These are phyloP conservation scores for Naegleria fowleri DNA, from an alignment of 208 protist species.

Conservation along the genomic window DNA sequence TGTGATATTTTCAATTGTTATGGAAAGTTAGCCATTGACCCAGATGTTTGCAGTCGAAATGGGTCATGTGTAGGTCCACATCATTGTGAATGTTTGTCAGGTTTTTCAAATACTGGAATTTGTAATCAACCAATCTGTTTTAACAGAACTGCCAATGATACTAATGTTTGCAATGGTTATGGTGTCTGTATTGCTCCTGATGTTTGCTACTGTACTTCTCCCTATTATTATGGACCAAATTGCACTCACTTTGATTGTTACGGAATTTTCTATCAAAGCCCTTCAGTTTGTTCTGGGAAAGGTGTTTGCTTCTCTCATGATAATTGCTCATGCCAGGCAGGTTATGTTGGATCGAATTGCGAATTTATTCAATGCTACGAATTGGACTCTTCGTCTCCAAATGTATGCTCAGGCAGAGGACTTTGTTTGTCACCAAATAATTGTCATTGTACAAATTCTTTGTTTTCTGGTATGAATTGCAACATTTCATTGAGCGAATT, in stretches of 20 bases:
- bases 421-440: neutral
- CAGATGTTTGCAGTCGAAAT: neutral
- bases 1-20: slow-evolving; percentile 10
- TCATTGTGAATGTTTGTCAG: neutral
- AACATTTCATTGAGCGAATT: neutral
- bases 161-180: neutral
- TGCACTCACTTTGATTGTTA: neutral
- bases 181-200: neutral
- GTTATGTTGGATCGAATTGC: neutral
- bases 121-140: neutral
- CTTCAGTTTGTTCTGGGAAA: neutral
- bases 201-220: neutral
- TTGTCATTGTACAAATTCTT: neutral
- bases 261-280: neutral
- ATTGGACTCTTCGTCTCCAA: neutral
- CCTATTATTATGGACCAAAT: neutral
- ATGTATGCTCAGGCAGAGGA: neutral
- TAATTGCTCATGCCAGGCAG: neutral
- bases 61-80: neutral
- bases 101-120: neutral
- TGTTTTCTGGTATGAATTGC: neutral
- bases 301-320: neutral
- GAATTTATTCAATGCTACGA: neutral
- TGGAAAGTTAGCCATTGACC: neutral
- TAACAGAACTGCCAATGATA: neutral